These are phyloP conservation scores for Penicillium samsonianum DNA, from an alignment of 495 filamentous ascomycete genomes.

Conservation along the genomic window DNA sequence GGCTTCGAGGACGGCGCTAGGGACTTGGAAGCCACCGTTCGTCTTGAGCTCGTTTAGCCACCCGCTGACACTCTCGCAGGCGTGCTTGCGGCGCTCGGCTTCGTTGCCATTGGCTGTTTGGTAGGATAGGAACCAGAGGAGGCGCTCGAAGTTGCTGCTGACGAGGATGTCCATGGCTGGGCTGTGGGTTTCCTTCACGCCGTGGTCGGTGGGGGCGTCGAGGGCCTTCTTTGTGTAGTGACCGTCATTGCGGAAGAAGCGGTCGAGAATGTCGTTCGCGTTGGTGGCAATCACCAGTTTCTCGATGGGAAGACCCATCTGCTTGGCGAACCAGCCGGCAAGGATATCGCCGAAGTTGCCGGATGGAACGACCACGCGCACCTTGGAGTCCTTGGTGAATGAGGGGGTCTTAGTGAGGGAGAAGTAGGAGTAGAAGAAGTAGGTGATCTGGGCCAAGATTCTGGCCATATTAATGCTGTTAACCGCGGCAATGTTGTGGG, in stretches of 20 bases:
- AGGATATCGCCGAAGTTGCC: constrained; percentile 98
- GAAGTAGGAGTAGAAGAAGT: constrained; percentile 88
- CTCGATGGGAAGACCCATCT: constrained; percentile 84
- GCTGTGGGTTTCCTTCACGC: constrained; percentile 72
- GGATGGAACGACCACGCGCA: constrained; percentile 82
- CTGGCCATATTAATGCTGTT: constrained; percentile 76
- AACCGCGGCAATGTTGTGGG: constrained; percentile 25
- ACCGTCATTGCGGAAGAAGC: constrained; percentile 72
- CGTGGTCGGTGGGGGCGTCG: constrained; percentile 7
- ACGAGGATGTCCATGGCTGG: constrained; percentile 98
- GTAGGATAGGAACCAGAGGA: constrained; percentile 85
- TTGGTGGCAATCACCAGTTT: constrained; percentile 89
- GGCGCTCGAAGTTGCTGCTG: constrained; percentile 90
- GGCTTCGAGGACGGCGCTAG: constrained; percentile 61
- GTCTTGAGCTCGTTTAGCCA: constrained; percentile 80
- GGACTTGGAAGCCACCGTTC: constrained; percentile 77
- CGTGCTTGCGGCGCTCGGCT: constrained; percentile 39
- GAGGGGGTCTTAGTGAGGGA: constrained; percentile 55
- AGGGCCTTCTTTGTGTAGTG: constrained; percentile 73
- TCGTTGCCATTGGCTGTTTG: constrained; percentile 54
- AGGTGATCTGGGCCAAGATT: constrained; percentile 91
- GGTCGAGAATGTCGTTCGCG: constrained; percentile 87
- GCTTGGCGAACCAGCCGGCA: constrained; percentile 86
- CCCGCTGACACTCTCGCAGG: constrained; percentile 57
- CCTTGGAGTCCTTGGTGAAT: constrained; percentile 54